A percentile compares a stretch with the other conserved stretches of the same genome.
These are phyloP conservation scores for Arthrobotrys conoides DNA, from an alignment of 2,329 filamentous ascomycete species.

Conservation along the genomic window DNA sequence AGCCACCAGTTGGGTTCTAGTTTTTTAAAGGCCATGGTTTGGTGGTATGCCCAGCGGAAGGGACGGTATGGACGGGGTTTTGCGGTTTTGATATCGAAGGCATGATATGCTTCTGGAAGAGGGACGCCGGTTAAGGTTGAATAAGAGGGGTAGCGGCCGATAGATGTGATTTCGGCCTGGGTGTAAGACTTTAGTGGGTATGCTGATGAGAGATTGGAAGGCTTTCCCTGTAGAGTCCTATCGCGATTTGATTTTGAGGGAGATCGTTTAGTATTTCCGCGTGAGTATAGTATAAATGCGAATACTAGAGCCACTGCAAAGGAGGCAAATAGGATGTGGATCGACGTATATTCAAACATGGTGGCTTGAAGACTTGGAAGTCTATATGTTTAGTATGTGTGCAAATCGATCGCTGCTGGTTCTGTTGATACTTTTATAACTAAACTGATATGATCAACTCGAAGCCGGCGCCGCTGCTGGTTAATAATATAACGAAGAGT, in stretches of 20 bases:
- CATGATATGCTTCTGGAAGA: slow-evolving; percentile 74
- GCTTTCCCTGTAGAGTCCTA: background rate
- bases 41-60: slow-evolving; percentile 86
- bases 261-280: background rate
- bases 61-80: slow-evolving; percentile 82
- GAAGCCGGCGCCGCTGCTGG: too few relatives aligned
- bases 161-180: slow-evolving; percentile 74
- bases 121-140: slow-evolving; percentile 78
- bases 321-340: slow-evolving; percentile 2
- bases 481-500: too few relatives aligned
- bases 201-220: background rate
- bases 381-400: too few relatives aligned
- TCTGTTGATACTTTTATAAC: too few relatives aligned
- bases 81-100: slow-evolving; percentile 79
- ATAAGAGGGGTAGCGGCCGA: slow-evolving; percentile 65
- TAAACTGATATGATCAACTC: too few relatives aligned
- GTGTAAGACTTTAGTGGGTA: slow-evolving; percentile 25
- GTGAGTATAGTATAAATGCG: background rate
- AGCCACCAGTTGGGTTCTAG: slow-evolving; percentile 89
- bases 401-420: too few relatives aligned
- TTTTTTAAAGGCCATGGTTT: slow-evolving; percentile 88
- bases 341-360: slow-evolving; percentile 1
- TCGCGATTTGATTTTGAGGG: background rate
- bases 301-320: background rate
- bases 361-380: too few relatives aligned